Conservation (phyloP, 306 rosid species). For the Sindora glabra region DNA sequence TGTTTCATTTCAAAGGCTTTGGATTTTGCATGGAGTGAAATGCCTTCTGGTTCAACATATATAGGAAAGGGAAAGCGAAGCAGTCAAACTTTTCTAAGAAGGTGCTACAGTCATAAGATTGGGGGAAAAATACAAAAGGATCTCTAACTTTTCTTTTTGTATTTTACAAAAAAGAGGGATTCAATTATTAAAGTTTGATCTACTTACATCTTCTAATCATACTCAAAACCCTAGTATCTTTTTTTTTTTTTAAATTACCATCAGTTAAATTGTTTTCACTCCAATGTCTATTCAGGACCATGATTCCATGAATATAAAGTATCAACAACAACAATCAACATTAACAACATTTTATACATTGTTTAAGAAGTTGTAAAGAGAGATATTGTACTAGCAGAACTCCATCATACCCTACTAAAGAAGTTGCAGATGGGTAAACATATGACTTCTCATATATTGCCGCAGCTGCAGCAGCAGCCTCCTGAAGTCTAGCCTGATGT, state of each 20-base stretch:
- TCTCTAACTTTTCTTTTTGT: too few species aligned
- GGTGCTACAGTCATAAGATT: too few species aligned
- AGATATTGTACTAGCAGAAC: not conserved
- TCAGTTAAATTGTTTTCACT: not conserved
- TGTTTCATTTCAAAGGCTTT: too few species aligned
- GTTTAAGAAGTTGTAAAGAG: slow-evolving; percentile 1
- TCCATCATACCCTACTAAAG: slow-evolving; percentile 65
- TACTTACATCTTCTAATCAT: too few species aligned
- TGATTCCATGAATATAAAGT: not conserved
- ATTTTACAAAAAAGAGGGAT: too few species aligned
- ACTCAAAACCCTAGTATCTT: not conserved
- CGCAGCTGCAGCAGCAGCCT: slow-evolving; percentile 93
- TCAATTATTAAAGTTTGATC: too few species aligned
- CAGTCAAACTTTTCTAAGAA: too few species aligned
- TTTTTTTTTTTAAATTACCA: not conserved
- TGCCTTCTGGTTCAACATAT: too few species aligned
- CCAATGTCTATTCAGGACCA: not conserved
- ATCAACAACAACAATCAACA: not conserved
- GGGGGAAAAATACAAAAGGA: too few species aligned
- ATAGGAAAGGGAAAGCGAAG: too few species aligned
- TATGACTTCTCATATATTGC: slow-evolving; percentile 82
- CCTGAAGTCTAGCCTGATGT: slow-evolving; percentile 84
- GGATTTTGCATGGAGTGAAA: too few species aligned
- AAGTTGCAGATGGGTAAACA: slow-evolving; percentile 50
- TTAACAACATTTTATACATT: not conserved